A percentile compares a stretch with the other conserved stretches of the same genome.
phyloP scores from a whole-genome alignment of 2,329 filamentous ascomycete genomes.

The Thermothelomyces thermophilus region DNA sequence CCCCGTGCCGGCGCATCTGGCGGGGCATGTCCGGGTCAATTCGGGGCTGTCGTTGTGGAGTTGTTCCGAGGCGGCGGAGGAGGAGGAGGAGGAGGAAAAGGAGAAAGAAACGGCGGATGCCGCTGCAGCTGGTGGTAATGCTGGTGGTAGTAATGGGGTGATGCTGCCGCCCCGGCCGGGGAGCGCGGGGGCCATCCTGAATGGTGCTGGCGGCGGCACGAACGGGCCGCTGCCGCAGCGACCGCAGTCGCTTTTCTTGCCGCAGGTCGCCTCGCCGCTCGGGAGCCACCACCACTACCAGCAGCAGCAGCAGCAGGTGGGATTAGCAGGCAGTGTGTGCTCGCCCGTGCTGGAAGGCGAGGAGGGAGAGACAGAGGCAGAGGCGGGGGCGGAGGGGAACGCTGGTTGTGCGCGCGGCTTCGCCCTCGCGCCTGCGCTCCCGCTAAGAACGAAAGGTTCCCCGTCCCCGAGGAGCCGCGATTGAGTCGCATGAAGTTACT shows the following conservation, averaged over 20 bases:
- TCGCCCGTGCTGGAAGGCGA: slow-evolving; percentile 38
- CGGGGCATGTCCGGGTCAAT: slow-evolving; percentile 39
- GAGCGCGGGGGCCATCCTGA: slow-evolving; percentile 3
- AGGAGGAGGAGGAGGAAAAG: not conserved
- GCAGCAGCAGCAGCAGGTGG: slow-evolving; percentile 18
- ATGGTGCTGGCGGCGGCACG: not conserved
- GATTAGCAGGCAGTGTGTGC: slow-evolving; percentile 27
- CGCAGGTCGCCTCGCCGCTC: slow-evolving; percentile 18
- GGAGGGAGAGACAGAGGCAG: too few species aligned
- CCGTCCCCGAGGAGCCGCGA: too few species aligned
- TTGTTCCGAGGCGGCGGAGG: slow-evolving; percentile 36
- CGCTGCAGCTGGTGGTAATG: slow-evolving; percentile 27
- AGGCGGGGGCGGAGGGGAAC: slow-evolving; percentile 11
- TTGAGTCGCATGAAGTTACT: too few species aligned
- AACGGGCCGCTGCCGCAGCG: slow-evolving; percentile 4
- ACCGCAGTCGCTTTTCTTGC: slow-evolving; percentile 14
- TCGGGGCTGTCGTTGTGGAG: slow-evolving; percentile 44
- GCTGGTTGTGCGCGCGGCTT: not conserved
- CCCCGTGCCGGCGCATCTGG: slow-evolving; percentile 12
- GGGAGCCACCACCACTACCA: too few species aligned
- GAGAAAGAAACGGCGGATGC: too few species aligned
- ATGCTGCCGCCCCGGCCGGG: slow-evolving; percentile 23
- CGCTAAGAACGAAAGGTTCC: slow-evolving; percentile 5
- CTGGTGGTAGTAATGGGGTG: slow-evolving; percentile 29
- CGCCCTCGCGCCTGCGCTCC: slow-evolving; percentile 24